phyloP scores from a whole-genome alignment of 2,329 filamentous ascomycete species.

The Diplodia intermedia region DNA sequence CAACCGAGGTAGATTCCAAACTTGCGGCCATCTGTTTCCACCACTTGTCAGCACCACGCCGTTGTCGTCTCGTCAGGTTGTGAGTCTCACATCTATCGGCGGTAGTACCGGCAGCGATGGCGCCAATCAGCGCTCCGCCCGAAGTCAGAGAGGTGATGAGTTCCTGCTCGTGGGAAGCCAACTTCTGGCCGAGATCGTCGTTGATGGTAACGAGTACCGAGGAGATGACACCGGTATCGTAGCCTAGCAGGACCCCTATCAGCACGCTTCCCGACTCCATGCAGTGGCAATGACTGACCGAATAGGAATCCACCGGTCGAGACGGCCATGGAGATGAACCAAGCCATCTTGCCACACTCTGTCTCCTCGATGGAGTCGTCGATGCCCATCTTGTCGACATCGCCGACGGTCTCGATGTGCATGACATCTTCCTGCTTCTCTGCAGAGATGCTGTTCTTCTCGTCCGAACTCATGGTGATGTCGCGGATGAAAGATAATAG shows the following conservation, averaged over 20 bases:
- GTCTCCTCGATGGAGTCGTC: slow-evolving; percentile 36
- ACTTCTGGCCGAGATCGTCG: slow-evolving; percentile 34
- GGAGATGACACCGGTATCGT: slow-evolving; percentile 50
- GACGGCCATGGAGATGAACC: slow-evolving; percentile 34
- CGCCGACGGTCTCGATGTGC: slow-evolving; percentile 8
- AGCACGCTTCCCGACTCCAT: background rate
- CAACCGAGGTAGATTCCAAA: slow-evolving; percentile 38
- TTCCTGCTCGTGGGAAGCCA: slow-evolving; percentile 43
- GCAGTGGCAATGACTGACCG: slow-evolving; percentile 8
- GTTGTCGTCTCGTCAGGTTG: too few relatives aligned
- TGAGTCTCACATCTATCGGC: slow-evolving; percentile 40
- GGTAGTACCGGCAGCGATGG: slow-evolving; percentile 47
- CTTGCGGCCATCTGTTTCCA: slow-evolving; percentile 41
- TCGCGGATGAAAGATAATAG: background rate
- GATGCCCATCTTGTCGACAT: background rate
- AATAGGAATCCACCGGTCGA: slow-evolving; percentile 37
- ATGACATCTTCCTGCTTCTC: slow-evolving; percentile 24
- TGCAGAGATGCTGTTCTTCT: slow-evolving; percentile 8
- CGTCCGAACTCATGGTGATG: background rate
- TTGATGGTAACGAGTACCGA: slow-evolving; percentile 47
- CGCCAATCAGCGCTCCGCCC: slow-evolving; percentile 48
- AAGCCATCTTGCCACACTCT: slow-evolving; percentile 34
- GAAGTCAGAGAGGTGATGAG: slow-evolving; percentile 50
- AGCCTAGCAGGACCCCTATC: slow-evolving; percentile 31
- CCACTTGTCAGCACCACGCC: background rate